Evolutionary conservation across 176 grass and related monocot species (phyloP), one percentile per base, ranked within the genome.

Genomic region (Saccharum officinarum): DNA sequence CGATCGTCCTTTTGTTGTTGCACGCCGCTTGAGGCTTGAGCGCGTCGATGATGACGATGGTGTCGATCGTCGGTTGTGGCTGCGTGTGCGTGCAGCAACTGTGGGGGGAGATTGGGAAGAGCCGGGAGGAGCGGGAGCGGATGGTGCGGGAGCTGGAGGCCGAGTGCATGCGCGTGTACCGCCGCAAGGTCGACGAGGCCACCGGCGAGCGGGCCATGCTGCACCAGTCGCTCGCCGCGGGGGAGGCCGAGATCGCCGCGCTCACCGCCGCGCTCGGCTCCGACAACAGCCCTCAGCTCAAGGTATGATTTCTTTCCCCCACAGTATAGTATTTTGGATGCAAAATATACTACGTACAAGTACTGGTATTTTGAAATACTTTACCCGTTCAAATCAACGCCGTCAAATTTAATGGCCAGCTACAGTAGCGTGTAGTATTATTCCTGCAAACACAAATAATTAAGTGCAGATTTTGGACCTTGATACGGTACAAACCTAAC

Each of bases 31-130:
- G 47, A 50, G 47, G 17, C 50, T 54, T 17, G 49, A 5, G 16
- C 40, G 8, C 4, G 15, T 50, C 1, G 47, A 15, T 50, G 55
- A 60, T 10, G 54, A 22, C 4, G 54, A 20, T 22, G 55, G 28
- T 28, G 28, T 28, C 28, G 28, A 28, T 59, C 62, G 8, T 34
- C 26, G 60, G 25, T 33, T 20, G 41, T 5, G 3, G 10, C 16
- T 2, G 72, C 12, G 25, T 17, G 5, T 73, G 52, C 49, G 50
- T 73, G 66, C 88, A 93, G 92, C 82, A 93, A 86, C 75, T 91
- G 59, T 94, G 92, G 92, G 86, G 82, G 20, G 88, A 94, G 78
- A 91, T 91, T 7, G 92, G 92, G 5, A 90, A 90, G 75, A 88
- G 86, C 78, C 23, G 80, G 76, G 83, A 90, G 69, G 88, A 94